A percentile compares a stretch with the other conserved stretches of the same genome.
These are phyloP conservation scores for Beauveria scarabaeidicola DNA, from an alignment of 2,329 filamentous ascomycete species.

Conservation along the genomic window DNA sequence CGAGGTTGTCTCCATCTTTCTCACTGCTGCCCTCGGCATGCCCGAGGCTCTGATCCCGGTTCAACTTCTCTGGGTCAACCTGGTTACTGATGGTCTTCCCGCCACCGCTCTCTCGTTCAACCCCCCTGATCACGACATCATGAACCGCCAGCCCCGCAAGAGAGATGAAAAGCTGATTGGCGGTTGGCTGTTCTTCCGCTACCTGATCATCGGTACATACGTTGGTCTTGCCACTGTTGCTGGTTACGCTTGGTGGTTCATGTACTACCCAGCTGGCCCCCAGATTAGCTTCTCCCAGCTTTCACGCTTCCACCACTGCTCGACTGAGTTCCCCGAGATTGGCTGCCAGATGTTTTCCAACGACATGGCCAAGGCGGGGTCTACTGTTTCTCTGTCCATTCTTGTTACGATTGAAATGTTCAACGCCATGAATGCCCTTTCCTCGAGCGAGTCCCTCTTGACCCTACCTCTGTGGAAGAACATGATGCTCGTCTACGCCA, in stretches of 20 bases:
- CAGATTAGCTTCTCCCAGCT: conserved; percentile 88
- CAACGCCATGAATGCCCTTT: conserved; percentile 97
- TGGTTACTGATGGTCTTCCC: conserved; percentile 93
- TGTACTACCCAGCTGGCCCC: conserved; percentile 85
- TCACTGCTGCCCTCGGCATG: conserved; percentile 94
- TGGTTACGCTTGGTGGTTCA: conserved; percentile 99
- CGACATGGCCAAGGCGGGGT: conserved; percentile 78
- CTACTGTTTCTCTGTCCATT: conserved; percentile 83
- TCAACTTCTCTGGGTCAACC: conserved; percentile 96
- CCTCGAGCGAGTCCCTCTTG: conserved; percentile 86
- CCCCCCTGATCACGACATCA: conserved; percentile 95
- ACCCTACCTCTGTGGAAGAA: conserved; percentile 97
- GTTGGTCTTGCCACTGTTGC: conserved; percentile 91
- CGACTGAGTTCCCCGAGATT: conserved; percentile 74
- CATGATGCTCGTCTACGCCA: conserved; percentile 96
- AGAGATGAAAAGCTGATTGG: conserved; percentile 87
- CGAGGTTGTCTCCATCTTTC: conserved; percentile 97
- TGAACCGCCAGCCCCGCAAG: conserved; percentile 85
- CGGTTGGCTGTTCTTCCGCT: conserved; percentile 95
- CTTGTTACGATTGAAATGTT: conserved; percentile 99
- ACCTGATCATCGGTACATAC: conserved; percentile 91
- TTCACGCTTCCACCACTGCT: conserved; percentile 89
- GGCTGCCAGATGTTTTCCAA: conserved; percentile 89
- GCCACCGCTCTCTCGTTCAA: conserved; percentile 97
- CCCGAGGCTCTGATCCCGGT: conserved; percentile 95